Evolutionary conservation across 768 basidiomycete genomes (phyloP).

Genomic region (Ramaria sp.): DNA sequence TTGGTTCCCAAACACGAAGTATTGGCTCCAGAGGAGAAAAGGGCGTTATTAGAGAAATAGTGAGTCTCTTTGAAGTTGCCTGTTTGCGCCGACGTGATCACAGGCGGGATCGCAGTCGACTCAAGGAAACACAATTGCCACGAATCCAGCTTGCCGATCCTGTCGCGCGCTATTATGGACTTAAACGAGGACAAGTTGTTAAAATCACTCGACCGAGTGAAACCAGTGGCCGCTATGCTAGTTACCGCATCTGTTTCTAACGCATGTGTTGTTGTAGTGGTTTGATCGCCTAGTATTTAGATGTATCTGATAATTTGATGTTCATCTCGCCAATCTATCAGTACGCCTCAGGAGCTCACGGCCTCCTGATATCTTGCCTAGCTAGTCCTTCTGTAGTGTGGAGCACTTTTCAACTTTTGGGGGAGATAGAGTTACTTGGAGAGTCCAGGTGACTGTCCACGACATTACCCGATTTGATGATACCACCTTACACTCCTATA

Average conservation of each 20-base stretch:
- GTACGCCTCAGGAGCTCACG: too few relatives aligned
- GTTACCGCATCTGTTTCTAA: conserved; percentile 74
- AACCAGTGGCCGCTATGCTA: conserved; percentile 89
- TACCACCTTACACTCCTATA: too few relatives aligned
- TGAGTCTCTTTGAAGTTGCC: conserved; percentile 32
- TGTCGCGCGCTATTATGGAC: conserved; percentile 96
- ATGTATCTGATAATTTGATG: too few relatives aligned
- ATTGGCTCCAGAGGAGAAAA: conserved; percentile 78
- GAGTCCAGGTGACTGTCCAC: too few relatives aligned
- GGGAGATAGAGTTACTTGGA: too few relatives aligned
- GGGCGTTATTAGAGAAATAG: conserved; percentile 83
- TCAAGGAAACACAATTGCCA: conserved; percentile 96
- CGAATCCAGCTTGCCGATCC: conserved; percentile 95
- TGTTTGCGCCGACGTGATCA: conserved; percentile 10
- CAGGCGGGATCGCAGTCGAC: conserved; percentile 45
- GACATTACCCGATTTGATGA: too few relatives aligned
- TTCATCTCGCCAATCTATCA: too few relatives aligned
- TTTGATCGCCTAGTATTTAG: too few relatives aligned
- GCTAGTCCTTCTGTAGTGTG: too few relatives aligned
- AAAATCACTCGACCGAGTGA: conserved; percentile 97
- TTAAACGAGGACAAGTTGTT: conserved; percentile 91
- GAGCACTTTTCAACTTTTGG: too few relatives aligned
- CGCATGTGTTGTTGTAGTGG: too few relatives aligned
- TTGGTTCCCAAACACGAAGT: conserved; percentile 92
- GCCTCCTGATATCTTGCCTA: too few relatives aligned